Evolutionary conservation across 2,329 filamentous ascomycete genomes (phyloP).

Genomic region (Trichoderma pleuroti): DNA sequence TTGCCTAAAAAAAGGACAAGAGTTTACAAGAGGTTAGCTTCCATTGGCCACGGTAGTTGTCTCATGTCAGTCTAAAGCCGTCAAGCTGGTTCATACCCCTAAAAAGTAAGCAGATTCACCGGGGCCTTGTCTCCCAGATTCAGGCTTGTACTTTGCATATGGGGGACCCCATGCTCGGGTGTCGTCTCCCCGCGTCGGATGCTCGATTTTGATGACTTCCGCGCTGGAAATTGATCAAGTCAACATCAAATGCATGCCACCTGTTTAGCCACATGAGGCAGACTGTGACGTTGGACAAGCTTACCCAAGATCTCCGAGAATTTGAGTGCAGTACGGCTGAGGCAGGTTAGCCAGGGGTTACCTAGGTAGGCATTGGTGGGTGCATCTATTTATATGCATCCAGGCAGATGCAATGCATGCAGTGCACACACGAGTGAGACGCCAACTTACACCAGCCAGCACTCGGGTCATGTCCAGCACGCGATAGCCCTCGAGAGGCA

Average conservation of each 20-base stretch:
- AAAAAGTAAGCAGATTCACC: conserved; percentile 96
- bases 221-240: conserved; percentile 52
- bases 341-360: conserved; percentile 18
- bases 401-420: background rate
- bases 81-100: conserved; percentile 51
- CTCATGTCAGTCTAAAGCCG: background rate
- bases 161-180: conserved; percentile 96
- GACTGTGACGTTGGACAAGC: background rate
- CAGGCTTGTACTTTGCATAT: conserved; percentile 73
- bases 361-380: background rate
- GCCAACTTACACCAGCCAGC: conserved; percentile 73
- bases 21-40: background rate
- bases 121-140: conserved; percentile 58
- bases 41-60: background rate
- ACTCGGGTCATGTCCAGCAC: conserved; percentile 97
- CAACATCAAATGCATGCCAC: background rate
- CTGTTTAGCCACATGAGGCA: background rate
- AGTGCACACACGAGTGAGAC: background rate
- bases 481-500: conserved; percentile 78
- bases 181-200: conserved; percentile 86
- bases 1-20: conserved; percentile 56
- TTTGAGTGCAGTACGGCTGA: conserved; percentile 96
- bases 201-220: conserved; percentile 96
- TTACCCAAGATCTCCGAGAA: conserved; percentile 91
- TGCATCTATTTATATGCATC: background rate